phyloP scores from a whole-genome alignment of 2,329 filamentous ascomycete species.

The Talaromyces amestolkiae region DNA sequence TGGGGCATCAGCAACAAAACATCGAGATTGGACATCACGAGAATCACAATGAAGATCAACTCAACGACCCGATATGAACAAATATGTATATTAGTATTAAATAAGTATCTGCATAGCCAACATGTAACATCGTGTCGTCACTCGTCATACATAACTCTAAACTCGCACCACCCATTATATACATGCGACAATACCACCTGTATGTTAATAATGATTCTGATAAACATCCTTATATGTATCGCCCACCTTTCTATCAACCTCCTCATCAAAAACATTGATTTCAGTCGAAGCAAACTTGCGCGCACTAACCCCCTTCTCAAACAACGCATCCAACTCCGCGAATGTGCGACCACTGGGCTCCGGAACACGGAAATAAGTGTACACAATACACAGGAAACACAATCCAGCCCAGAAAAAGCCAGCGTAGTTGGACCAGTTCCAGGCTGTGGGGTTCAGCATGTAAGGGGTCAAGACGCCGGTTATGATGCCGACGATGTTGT shows the following conservation, averaged over 20 bases:
- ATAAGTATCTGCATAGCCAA: not conserved
- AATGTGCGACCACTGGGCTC: conserved; percentile 79
- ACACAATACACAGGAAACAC: conserved; percentile 76
- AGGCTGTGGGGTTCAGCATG: conserved; percentile 84
- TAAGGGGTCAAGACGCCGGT: conserved; percentile 81
- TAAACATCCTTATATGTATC: conserved; percentile 18
- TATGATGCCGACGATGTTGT: conserved; percentile 79
- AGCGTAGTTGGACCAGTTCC: conserved; percentile 84
- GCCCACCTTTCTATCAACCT: conserved; percentile 23
- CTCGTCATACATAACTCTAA: not conserved
- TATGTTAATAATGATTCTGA: not conserved
- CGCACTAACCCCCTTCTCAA: conserved; percentile 69
- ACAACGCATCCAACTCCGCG: conserved; percentile 81
- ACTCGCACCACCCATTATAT: not conserved
- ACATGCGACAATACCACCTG: not conserved
- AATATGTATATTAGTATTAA: not conserved
- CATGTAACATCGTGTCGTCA: conserved; percentile 3
- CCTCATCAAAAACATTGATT: conserved; percentile 55
- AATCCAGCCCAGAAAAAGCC: conserved; percentile 87
- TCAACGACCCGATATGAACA: too few relatives aligned
- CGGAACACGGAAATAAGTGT: conserved; percentile 76
- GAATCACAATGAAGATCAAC: too few relatives aligned
- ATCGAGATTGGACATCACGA: too few relatives aligned
- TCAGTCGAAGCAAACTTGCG: conserved; percentile 65
- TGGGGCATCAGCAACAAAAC: not conserved